Conservation (phyloP, 2,329 filamentous ascomycete genomes). For the Juglanconis sp. region DNA sequence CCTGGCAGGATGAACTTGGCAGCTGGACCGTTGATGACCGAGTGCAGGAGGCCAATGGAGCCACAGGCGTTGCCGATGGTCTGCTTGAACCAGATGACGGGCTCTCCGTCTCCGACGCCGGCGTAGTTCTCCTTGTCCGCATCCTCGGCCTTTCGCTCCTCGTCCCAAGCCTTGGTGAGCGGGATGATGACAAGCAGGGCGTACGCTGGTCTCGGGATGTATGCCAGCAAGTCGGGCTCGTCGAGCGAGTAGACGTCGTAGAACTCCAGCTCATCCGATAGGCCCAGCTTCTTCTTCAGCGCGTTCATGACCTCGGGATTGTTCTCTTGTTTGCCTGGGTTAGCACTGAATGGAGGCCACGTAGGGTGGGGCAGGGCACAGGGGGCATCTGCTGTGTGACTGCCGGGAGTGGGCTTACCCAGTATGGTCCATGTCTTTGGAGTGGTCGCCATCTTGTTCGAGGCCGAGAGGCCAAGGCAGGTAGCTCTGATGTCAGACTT, state of each 20-base stretch:
- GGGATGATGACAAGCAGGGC: constrained; percentile 81
- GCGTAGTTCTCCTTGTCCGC: constrained; percentile 46
- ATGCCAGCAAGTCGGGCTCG: constrained; percentile 70
- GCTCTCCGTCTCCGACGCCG: constrained; percentile 45
- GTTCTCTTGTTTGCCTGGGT: constrained; percentile 36
- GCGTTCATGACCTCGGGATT: constrained; percentile 77
- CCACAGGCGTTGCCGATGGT: constrained; percentile 82
- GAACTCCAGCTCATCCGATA: constrained; percentile 67
- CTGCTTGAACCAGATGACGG: constrained; percentile 80
- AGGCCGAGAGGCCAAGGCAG: not conserved
- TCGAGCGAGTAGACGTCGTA: constrained; percentile 81
- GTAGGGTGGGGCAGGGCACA: not conserved
- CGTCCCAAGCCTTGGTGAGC: constrained; percentile 42
- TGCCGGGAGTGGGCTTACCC: constrained; percentile 7
- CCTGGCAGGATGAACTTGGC: constrained; percentile 49
- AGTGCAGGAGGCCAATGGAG: constrained; percentile 73
- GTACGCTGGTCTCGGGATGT: constrained; percentile 72
- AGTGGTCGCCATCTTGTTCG: constrained; percentile 10
- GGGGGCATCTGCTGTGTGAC: not conserved
- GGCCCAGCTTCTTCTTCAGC: constrained; percentile 68
- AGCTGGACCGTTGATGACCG: constrained; percentile 65
- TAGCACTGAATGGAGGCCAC: not conserved
- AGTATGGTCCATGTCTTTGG: constrained; percentile 14
- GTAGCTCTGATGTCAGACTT: constrained; percentile 15
- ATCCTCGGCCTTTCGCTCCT: constrained; percentile 53